These are phyloP conservation scores for Rhizoclosmatium globosum DNA, from an alignment of 192 early-diverging fungal species.

Conservation along the genomic window DNA sequence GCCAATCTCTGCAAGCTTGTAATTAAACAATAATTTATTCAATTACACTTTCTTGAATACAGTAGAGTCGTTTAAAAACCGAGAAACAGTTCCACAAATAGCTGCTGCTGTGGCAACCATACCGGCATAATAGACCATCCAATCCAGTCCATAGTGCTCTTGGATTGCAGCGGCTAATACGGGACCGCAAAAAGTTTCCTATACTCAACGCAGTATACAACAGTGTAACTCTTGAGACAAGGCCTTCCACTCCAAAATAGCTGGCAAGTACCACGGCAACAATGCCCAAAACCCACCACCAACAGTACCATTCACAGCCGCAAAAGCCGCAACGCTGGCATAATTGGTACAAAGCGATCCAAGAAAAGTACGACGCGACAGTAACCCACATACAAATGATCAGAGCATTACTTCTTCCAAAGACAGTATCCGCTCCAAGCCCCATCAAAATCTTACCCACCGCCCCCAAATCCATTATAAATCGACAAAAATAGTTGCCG, in stretches of 20 bases:
- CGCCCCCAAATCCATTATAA: constrained; percentile 73
- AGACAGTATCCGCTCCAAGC: constrained; percentile 61
- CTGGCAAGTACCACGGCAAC: constrained; percentile 41
- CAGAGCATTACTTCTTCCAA: constrained; percentile 71
- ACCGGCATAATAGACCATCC: constrained; percentile 20
- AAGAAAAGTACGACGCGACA: constrained; percentile 14
- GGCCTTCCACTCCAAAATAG: constrained; percentile 28
- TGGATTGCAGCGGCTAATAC: constrained; percentile 10
- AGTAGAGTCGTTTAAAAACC: background rate
- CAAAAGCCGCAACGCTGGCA: constrained; percentile 38
- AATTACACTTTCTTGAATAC: constrained; percentile 10
- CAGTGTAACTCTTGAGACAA: constrained; percentile 22
- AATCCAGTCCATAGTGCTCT: background rate
- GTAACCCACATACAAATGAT: constrained; percentile 51
- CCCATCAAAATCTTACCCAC: constrained; percentile 71
- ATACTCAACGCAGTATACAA: constrained; percentile 19
- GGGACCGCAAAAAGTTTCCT: constrained; percentile 34
- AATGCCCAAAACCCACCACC: constrained; percentile 39
- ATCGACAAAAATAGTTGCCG: constrained; percentile 50
- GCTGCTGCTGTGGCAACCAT: background rate
- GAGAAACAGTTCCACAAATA: background rate
- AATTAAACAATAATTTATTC: background rate
- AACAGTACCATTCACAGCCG: constrained; percentile 47
- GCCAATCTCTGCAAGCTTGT: too few species aligned
- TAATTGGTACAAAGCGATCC: background rate